phyloP scores from a whole-genome alignment of 805 yeast species.

The Saturnispora kantuleensis region DNA sequence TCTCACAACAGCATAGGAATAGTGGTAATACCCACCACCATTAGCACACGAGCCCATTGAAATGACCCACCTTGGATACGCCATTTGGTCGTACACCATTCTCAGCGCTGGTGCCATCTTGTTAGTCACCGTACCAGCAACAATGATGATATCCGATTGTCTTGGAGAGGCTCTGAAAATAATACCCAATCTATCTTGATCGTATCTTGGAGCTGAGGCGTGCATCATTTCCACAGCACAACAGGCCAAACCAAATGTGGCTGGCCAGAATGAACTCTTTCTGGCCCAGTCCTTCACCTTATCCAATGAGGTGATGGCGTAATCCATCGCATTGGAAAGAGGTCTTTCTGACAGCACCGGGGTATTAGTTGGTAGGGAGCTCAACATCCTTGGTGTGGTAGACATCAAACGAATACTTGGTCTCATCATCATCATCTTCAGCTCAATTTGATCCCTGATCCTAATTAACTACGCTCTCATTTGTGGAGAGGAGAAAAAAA shows the following conservation, averaged over 20 bases:
- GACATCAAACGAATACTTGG: constrained; percentile 3
- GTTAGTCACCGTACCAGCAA: constrained; percentile 84
- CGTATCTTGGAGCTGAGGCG: constrained; percentile 82
- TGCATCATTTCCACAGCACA: constrained; percentile 97
- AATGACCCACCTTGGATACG: constrained; percentile 90
- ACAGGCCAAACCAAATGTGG: constrained; percentile 84
- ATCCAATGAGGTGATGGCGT: constrained; percentile 73
- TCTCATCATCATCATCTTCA: constrained; percentile 2
- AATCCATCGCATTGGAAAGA: constrained; percentile 55
- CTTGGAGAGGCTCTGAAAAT: constrained; percentile 92
- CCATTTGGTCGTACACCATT: constrained; percentile 91
- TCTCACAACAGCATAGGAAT: constrained; percentile 79
- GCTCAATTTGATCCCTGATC: background rate
- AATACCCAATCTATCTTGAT: constrained; percentile 85
- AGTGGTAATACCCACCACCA: constrained; percentile 90
- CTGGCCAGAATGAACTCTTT: constrained; percentile 90
- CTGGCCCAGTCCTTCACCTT: constrained; percentile 85
- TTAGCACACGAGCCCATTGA: constrained; percentile 93
- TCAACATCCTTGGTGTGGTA: constrained; percentile 26
- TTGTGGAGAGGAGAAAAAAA: constrained; percentile 1
- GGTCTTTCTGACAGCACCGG: constrained; percentile 63
- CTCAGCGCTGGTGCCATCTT: constrained; percentile 92
- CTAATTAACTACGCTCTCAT: background rate
- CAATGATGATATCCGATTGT: constrained; percentile 86
- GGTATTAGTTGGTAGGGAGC: constrained; percentile 50